Percentiles rank a stretch among this genome's conserved stretches.
phyloP scores from a whole-genome alignment of 106 monocot genomes.

The Apostasia shenzhenica region DNA sequence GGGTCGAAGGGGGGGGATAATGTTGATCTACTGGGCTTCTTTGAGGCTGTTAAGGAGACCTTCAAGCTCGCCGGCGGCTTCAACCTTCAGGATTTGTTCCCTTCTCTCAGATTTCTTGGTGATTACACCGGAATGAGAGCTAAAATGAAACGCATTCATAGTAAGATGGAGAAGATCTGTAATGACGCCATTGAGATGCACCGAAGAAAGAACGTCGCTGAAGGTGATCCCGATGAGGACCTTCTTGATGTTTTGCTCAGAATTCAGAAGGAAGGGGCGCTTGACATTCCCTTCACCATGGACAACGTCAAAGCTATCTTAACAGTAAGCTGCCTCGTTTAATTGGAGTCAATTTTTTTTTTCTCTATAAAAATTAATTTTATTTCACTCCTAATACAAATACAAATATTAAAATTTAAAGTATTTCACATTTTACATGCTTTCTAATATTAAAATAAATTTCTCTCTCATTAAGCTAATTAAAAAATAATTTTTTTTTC shows the following conservation, averaged over 20 bases:
- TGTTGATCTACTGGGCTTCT: neutral
- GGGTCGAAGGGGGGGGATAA: neutral
- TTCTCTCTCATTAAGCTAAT: too few species aligned
- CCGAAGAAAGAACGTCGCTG: neutral
- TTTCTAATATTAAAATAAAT: too few species aligned
- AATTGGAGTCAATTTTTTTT: too few species aligned
- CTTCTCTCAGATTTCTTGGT: neutral
- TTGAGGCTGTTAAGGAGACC: neutral
- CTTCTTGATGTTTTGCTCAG: constrained; percentile 1
- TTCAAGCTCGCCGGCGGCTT: neutral
- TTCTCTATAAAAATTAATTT: too few species aligned
- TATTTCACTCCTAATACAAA: too few species aligned
- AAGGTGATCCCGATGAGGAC: neutral
- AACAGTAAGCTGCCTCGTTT: neutral
- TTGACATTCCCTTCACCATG: constrained; percentile 5
- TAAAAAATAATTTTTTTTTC: too few species aligned
- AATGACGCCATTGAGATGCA: constrained; percentile 1
- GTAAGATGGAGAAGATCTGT: neutral
- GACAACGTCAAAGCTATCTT: constrained; percentile 13
- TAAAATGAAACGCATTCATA: neutral
- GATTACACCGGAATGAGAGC: neutral
- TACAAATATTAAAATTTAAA: too few species aligned
- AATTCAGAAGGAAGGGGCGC: neutral
- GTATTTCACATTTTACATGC: too few species aligned
- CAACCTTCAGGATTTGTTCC: neutral